Evolutionary conservation across 1,284 basidiomycete species (phyloP).

Genomic region (Trichosporon sp.): DNA sequence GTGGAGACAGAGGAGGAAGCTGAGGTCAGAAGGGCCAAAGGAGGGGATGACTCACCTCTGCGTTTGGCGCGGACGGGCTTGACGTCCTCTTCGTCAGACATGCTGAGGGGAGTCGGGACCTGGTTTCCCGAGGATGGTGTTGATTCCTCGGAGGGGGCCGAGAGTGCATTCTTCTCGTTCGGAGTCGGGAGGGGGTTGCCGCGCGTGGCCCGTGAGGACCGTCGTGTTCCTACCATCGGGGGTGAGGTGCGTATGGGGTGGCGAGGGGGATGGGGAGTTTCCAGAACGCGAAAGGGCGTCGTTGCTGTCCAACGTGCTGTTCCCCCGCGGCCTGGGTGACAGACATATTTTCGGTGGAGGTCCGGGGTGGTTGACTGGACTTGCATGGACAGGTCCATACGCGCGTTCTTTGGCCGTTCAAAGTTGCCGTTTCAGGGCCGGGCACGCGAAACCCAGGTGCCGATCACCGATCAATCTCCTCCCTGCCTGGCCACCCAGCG

Average conservation of each 20-base stretch:
- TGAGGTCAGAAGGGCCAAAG: neutral
- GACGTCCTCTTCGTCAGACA: conserved; percentile 1
- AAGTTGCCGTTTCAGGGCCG: conserved; percentile 18
- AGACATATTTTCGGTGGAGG: conserved; percentile 19
- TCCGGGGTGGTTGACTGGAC: conserved; percentile 25
- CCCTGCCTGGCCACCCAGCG: neutral
- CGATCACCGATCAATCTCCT: conserved; percentile 19
- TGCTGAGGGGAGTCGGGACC: neutral
- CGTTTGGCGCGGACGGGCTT: conserved; percentile 11
- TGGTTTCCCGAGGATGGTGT: neutral
- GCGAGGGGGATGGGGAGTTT: neutral
- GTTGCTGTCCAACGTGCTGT: neutral
- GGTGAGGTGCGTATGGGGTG: neutral
- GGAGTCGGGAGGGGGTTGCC: conserved; percentile 7
- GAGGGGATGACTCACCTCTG: conserved; percentile 12
- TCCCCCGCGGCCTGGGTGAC: neutral
- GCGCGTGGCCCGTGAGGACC: conserved; percentile 8
- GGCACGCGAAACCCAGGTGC: conserved; percentile 17
- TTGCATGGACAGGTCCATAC: conserved; percentile 25
- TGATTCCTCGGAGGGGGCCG: neutral
- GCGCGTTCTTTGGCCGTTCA: conserved; percentile 17
- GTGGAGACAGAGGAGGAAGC: conserved; percentile 4
- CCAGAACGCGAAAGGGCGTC: neutral
- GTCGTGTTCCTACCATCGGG: conserved; percentile 10
- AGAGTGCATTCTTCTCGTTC: neutral